Evolutionary conservation across 2,329 filamentous ascomycete species (phyloP).

Genomic region (Fusarium pseudograminearum): DNA sequence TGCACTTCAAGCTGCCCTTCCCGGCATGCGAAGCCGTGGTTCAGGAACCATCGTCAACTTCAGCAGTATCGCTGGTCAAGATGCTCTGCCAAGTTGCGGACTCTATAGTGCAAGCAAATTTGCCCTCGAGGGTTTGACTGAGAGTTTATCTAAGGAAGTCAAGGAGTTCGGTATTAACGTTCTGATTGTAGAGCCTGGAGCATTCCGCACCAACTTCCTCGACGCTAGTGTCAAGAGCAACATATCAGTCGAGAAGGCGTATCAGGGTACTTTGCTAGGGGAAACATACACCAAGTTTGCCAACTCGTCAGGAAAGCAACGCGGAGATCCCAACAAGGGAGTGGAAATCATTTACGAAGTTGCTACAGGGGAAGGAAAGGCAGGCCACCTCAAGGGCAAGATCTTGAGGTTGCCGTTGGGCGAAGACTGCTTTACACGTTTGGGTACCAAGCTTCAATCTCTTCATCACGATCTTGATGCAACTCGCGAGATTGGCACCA

Average conservation of each 20-base stretch:
- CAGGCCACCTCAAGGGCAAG: constrained; percentile 47
- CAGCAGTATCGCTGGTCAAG: constrained; percentile 58
- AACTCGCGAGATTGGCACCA: constrained; percentile 19
- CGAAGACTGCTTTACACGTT: constrained; percentile 48
- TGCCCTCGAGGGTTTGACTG: constrained; percentile 56
- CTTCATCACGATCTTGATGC: constrained; percentile 32
- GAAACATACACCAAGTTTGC: constrained; percentile 45
- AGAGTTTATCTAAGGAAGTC: constrained; percentile 58
- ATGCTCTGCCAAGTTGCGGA: constrained; percentile 53
- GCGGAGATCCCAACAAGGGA: constrained; percentile 55
- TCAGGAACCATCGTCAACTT: constrained; percentile 61
- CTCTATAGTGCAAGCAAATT: constrained; percentile 62
- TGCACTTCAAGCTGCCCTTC: constrained; percentile 61
- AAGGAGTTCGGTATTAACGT: constrained; percentile 58
- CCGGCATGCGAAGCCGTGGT: constrained; percentile 57
- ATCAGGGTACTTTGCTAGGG: constrained; percentile 47
- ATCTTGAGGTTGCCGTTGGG: constrained; percentile 53
- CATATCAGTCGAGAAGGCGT: constrained; percentile 40
- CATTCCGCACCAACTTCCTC: constrained; percentile 63
- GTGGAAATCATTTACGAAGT: constrained; percentile 55
- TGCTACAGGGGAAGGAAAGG: constrained; percentile 49
- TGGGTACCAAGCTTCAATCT: constrained; percentile 45
- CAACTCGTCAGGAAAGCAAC: constrained; percentile 51
- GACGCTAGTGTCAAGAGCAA: constrained; percentile 42
- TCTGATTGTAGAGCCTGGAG: constrained; percentile 62